Percentiles rank a stretch among this genome's conserved stretches.
Evolutionary conservation across 495 filamentous ascomycete genomes (phyloP).

Genomic region (Hypoxylon trugodes): DNA sequence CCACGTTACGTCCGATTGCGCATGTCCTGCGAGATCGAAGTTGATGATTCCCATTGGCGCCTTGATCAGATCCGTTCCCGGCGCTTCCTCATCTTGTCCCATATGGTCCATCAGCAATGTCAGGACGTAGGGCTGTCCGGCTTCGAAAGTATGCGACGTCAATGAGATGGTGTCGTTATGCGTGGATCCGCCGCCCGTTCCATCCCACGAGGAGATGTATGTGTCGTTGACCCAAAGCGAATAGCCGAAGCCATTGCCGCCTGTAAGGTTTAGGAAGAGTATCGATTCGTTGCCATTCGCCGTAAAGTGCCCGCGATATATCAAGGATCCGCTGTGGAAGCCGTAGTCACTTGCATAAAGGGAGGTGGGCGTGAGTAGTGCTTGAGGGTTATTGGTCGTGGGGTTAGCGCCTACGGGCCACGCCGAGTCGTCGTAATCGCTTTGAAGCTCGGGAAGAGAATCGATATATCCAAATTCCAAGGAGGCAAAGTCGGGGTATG

Average conservation of each 20-base stretch:
- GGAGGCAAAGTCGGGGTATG: slow-evolving; percentile 61
- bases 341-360: slow-evolving; percentile 79
- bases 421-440: slow-evolving; percentile 69
- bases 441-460: slow-evolving; percentile 72
- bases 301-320: slow-evolving; percentile 76
- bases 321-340: slow-evolving; percentile 70
- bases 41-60: slow-evolving; percentile 71
- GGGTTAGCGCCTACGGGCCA: slow-evolving; percentile 67
- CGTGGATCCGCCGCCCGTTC: slow-evolving; percentile 55
- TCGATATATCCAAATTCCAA: slow-evolving; percentile 74
- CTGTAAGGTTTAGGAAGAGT: slow-evolving; percentile 65
- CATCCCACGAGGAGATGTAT: slow-evolving; percentile 65
- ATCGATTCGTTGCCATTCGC: slow-evolving; percentile 67
- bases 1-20: slow-evolving; percentile 62
- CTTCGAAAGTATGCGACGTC: slow-evolving; percentile 49
- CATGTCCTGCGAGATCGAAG: slow-evolving; percentile 57
- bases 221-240: slow-evolving; percentile 65
- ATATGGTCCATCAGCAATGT: slow-evolving; percentile 78
- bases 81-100: slow-evolving; percentile 70
- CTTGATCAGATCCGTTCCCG: slow-evolving; percentile 73
- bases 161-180: slow-evolving; percentile 65
- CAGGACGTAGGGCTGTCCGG: slow-evolving; percentile 64
- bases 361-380: slow-evolving; percentile 67
- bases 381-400: slow-evolving; percentile 63
- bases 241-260: slow-evolving; percentile 67